Conservation (phyloP, 768 basidiomycete genomes). For the Serendipita indica region DNA sequence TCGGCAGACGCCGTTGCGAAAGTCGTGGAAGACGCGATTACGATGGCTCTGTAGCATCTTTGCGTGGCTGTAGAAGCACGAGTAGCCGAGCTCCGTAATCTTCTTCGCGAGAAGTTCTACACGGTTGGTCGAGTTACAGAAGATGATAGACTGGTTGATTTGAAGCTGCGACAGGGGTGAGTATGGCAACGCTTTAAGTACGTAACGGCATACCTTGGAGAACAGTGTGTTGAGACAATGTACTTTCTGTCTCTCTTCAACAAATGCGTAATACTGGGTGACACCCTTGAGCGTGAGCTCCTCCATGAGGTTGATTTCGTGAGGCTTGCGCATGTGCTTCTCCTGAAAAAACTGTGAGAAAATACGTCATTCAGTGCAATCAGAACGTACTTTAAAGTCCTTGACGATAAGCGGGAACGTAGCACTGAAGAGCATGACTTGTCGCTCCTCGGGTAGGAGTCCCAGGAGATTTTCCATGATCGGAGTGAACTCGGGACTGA, state of each 20-base stretch:
- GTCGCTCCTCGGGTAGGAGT: constrained; percentile 69
- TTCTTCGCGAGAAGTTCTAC: constrained; percentile 99
- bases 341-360: constrained; percentile 35
- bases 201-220: constrained; percentile 56
- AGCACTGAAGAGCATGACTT: constrained; percentile 98
- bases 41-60: constrained; percentile 99
- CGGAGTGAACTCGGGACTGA: constrained; percentile 93
- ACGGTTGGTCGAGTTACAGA: constrained; percentile 99
- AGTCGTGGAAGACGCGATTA: constrained; percentile 99
- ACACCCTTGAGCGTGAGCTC: constrained; percentile 97
- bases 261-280: constrained; percentile 98
- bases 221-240: constrained; percentile 99
- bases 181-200: constrained; percentile 6
- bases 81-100: constrained; percentile 97
- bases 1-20: constrained; percentile 94
- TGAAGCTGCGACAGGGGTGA: constrained; percentile 48
- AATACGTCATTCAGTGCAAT: constrained; percentile 14
- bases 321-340: constrained; percentile 89
- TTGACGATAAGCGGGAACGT: constrained; percentile 99
- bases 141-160: constrained; percentile 99
- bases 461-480: constrained; percentile 93
- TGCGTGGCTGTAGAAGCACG: constrained; percentile 99
- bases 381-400: constrained; percentile 73
- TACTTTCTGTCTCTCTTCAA: constrained; percentile 98
- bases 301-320: constrained; percentile 99